Evolutionary conservation across 2,329 filamentous ascomycete genomes (phyloP), one percentile per base, ranked within the genome.

Genomic region (Ophiostoma perfectum): DNA sequence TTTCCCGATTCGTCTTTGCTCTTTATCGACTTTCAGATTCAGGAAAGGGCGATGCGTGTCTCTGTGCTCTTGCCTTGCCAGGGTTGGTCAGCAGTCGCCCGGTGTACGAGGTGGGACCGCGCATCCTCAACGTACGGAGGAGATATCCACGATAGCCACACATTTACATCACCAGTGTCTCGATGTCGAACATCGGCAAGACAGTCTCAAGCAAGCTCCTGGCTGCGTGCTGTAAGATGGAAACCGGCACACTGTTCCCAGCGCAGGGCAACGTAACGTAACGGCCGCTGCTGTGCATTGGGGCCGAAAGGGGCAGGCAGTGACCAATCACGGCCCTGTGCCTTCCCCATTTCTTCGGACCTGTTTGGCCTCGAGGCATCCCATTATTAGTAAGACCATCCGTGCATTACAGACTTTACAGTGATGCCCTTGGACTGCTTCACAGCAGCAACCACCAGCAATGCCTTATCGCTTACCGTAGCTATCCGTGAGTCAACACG

Each of bases 251-350:
- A 27, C 55, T 14, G 55, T 60, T 60, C 62, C 67, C 49, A 47
- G 47, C 18, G 62, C 64, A 52, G 7, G 18, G 36, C 67, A 64
- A 69, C 62, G 69, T 70, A 70, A 70, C 67, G 69, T 70, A 70
- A 64, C 69, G 65, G 55, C n/a, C 27, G 65, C 44, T n/a, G 69
- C 42, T 38, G 44, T 63, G 55, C 64, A 64, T 66, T 69, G 36
- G 58, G 60, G 8, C 64, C 39, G 44, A 55, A 55, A 66, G 62
- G 39, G 60, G 44, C 60, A 69, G 64, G 58, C 39, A 64, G 4
- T 11, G 60, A 60, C 68, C 68, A 69, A 69, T 67, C 68, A 69
- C 18, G 39, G 12, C n/a, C 55, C 41, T 42, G n/a, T 47, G 27
- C 16, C 49, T 9, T 42, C 7, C 63, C 63, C 38, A 65, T 52